Base-by-base conservation (phyloP, 345 rosid species). In the Linum usitatissimum region DNA sequence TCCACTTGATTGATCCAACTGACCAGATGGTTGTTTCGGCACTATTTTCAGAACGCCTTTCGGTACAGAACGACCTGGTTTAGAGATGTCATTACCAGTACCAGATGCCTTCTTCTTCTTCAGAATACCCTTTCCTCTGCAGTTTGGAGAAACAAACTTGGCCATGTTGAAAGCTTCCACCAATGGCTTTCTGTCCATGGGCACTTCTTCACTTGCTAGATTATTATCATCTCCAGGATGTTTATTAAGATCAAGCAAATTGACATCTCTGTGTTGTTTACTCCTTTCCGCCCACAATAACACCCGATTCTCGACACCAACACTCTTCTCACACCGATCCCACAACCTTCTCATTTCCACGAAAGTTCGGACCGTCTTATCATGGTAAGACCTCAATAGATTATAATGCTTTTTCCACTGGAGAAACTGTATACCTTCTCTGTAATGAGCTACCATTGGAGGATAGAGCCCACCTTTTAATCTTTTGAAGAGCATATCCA, bases 21-120 rank as follows among this genome's bases (percentile, higher is more conserved):
- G 64, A 64, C 57, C 61, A 66, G 77, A 71, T 71, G 81, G 68
- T 64, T 49, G 61, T 70, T 68, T 83, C 10, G 85, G 82, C 62
- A 69, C 69, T 55, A 81, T 70, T 78, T 83, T 86, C 73, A 86
- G 70, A 63, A 83, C 63, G 65, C 92, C 88, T 73, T 80, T 83
- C 20, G 84, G 80, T 40, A 72, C 71, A 45, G 70, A 30, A 67
- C 74, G 83, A 63, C 34, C 60, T 31, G 61, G 72, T 62, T 71
- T 71, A 0, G 31, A 55, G 30, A 55, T 28, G 53, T 67, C 71
- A 64, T 59, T 53, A 36, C 71, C 71, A 38, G 55, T 74, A 6
- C 65, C 64, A 14, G 72, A 21, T 67, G 69, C 61, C 75, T 23
- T 23, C 28, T 78, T 83, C 57, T 70, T 64, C 71, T 81, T 83